A percentile compares a stretch with the other conserved stretches of the same genome.
These are phyloP conservation scores for Spinacia oleracea DNA, from an alignment of 179 eudicot genomes.

Conservation along the genomic window DNA sequence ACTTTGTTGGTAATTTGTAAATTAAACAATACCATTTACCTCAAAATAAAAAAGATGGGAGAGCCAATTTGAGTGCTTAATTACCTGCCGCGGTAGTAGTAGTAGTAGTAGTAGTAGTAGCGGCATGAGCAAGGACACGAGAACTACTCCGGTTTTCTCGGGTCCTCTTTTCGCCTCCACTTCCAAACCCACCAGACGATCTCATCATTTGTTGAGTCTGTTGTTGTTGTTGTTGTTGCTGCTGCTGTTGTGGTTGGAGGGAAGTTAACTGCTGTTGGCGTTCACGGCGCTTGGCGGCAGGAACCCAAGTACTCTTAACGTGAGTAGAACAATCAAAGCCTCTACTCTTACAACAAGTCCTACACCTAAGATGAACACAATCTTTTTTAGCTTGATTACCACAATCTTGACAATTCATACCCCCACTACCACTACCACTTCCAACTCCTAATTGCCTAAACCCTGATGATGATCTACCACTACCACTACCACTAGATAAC, in stretches of 20 bases:
- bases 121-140: constrained; percentile 9
- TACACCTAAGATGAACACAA: constrained; percentile 56
- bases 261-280: constrained; percentile 43
- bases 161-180: constrained; percentile 21
- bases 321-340: constrained; percentile 72
- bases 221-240: background rate
- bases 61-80: background rate
- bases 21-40: no score
- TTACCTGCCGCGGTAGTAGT: constrained; percentile 27
- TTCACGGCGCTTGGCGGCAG: constrained; percentile 65
- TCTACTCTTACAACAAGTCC: constrained; percentile 70
- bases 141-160: constrained; percentile 28
- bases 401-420: constrained; percentile 78
- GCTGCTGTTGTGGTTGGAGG: constrained; percentile 21
- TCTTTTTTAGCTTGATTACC: constrained; percentile 84
- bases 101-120: constrained; percentile 15
- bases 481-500: constrained; percentile 11
- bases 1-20: constrained; percentile 17
- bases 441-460: constrained; percentile 23
- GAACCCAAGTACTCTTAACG: constrained; percentile 77
- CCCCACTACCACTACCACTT: constrained; percentile 29
- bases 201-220: background rate
- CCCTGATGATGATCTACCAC: constrained; percentile 14
- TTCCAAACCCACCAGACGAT: constrained; percentile 10
- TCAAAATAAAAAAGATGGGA: no score